Percentiles rank a stretch among this genome's conserved stretches.
These are phyloP conservation scores for Aspergillus sp. DNA, from an alignment of 2,329 filamentous ascomycete species.

Conservation along the genomic window DNA sequence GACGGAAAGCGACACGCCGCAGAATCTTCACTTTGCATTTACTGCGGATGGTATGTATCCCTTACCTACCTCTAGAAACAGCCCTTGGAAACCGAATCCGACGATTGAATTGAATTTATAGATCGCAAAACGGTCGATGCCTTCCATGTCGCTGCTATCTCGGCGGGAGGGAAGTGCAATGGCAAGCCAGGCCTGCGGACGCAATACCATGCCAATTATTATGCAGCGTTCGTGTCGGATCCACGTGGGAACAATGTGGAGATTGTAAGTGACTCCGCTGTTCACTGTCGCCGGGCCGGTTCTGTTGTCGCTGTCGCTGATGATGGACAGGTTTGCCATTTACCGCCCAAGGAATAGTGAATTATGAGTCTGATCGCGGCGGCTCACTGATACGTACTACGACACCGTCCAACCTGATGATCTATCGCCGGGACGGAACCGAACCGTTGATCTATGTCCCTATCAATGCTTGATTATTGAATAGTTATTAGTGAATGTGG, in stretches of 20 bases:
- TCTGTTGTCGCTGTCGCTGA: background rate
- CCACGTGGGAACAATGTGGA: constrained; percentile 56
- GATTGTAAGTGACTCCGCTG: constrained; percentile 20
- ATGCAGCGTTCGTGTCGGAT: constrained; percentile 53
- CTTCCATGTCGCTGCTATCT: constrained; percentile 47
- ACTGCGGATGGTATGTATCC: constrained; percentile 19
- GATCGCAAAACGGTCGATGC: constrained; percentile 45
- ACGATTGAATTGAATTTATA: constrained; percentile 16
- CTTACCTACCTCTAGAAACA: no score
- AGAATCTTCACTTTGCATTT: constrained; percentile 27
- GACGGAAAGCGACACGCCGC: constrained; percentile 4
- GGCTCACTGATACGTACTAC: no score
- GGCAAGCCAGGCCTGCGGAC: constrained; percentile 48
- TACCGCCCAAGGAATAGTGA: background rate
- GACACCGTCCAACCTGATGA: no score
- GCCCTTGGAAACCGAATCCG: background rate
- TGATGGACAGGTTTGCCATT: constrained; percentile 1
- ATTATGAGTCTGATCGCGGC: no score
- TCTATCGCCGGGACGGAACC: no score
- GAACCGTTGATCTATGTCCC: no score
- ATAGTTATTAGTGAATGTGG: no score
- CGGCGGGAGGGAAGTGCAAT: constrained; percentile 49
- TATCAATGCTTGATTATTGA: no score
- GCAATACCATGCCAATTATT: constrained; percentile 50
- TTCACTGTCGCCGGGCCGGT: background rate